These are phyloP conservation scores for Rhodamnia argentea DNA, from an alignment of 345 rosid species.

Conservation along the genomic window DNA sequence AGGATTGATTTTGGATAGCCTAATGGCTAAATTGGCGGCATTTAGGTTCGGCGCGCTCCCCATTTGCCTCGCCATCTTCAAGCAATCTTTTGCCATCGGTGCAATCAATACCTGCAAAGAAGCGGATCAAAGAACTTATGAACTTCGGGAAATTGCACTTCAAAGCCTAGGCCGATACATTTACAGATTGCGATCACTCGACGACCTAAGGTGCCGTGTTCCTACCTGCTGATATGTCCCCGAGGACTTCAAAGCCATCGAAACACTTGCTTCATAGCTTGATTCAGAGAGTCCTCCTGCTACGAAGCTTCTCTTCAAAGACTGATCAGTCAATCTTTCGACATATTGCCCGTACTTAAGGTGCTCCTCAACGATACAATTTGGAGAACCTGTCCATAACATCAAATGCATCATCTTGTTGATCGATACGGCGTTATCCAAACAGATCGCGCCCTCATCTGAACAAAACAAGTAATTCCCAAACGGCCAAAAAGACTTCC, in stretches of 20 bases:
- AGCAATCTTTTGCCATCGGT: neutral
- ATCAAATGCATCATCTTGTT: conserved; percentile 38
- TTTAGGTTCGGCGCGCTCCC: neutral
- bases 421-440: conserved; percentile 45
- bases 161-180: neutral
- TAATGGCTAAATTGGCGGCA: conserved; percentile 3
- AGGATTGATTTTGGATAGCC: conserved; percentile 1
- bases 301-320: conserved; percentile 28
- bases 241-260: conserved; percentile 56
- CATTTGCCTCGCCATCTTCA: neutral
- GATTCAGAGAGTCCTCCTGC: conserved; percentile 28
- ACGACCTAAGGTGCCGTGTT: too few species aligned
- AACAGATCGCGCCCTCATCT: conserved; percentile 56
- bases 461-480: conserved; percentile 70
- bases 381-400: conserved; percentile 17
- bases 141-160: neutral
- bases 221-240: conserved; percentile 34
- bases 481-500: conserved; percentile 45
- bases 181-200: neutral
- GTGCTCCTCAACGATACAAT: conserved; percentile 41
- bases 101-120: neutral
- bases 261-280: conserved; percentile 56
- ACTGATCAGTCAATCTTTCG: conserved; percentile 19
- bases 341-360: conserved; percentile 52
- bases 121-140: neutral